Conservation (phyloP, 2,329 filamentous ascomycete species). For the Bipolaris bicolor region DNA sequence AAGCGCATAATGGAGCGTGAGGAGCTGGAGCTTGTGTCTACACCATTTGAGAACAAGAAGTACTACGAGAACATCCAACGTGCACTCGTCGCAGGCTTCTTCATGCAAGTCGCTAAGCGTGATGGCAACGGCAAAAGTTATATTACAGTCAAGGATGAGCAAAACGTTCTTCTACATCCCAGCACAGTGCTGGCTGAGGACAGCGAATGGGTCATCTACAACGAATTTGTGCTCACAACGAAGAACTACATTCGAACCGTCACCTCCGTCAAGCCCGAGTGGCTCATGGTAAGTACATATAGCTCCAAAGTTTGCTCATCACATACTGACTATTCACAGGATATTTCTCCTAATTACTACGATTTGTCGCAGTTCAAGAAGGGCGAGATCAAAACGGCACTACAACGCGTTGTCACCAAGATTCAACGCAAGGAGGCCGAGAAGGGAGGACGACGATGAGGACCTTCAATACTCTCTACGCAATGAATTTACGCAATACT, state of each 20-base stretch:
- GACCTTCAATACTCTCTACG: background rate
- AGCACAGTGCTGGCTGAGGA: conserved; percentile 88
- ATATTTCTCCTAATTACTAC: conserved; percentile 93
- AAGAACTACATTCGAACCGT: conserved; percentile 98
- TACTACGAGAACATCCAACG: conserved; percentile 98
- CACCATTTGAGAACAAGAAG: conserved; percentile 90
- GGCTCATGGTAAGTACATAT: conserved; percentile 74
- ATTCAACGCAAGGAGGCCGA: conserved; percentile 58
- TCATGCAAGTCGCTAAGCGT: conserved; percentile 99
- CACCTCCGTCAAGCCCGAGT: conserved; percentile 89
- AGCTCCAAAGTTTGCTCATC: background rate
- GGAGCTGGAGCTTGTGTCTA: conserved; percentile 83
- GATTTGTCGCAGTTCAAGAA: conserved; percentile 81
- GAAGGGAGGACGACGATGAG: conserved; percentile 22
- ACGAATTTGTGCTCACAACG: conserved; percentile 95
- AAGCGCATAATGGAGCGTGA: conserved; percentile 96
- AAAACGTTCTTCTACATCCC: conserved; percentile 90
- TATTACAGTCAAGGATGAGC: conserved; percentile 94
- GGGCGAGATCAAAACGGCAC: conserved; percentile 78
- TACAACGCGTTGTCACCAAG: conserved; percentile 62
- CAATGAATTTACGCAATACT: background rate
- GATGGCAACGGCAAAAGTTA: conserved; percentile 89
- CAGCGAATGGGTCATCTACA: conserved; percentile 96
- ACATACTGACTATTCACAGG: conserved; percentile 57
- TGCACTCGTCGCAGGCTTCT: conserved; percentile 91